phyloP scores from a whole-genome alignment of 2,329 filamentous ascomycete genomes.

The Hymenoscyphus fructigenus region DNA sequence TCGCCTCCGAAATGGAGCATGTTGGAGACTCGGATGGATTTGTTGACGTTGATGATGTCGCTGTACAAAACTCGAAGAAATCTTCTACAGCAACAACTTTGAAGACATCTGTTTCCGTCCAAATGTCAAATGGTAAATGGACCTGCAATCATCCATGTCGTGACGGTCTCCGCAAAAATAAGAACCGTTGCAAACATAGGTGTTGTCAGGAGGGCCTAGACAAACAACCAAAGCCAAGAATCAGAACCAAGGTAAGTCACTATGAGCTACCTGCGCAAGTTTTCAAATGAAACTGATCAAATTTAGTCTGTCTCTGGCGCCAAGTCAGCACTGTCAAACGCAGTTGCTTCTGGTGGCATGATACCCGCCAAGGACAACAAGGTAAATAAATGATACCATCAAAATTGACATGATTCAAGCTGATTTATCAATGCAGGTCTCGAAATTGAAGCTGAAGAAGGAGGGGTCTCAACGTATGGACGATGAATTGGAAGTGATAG shows the following conservation, averaged over 20 bases:
- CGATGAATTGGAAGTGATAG: slow-evolving; percentile 31
- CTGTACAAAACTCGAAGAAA: slow-evolving; percentile 29
- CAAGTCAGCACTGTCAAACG: neutral
- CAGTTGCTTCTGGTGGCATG: too few relatives aligned
- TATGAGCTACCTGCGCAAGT: neutral
- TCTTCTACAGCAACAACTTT: neutral
- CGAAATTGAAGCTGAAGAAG: slow-evolving; percentile 19
- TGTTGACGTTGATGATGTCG: slow-evolving; percentile 53
- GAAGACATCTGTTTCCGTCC: slow-evolving; percentile 39
- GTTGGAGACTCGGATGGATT: slow-evolving; percentile 45
- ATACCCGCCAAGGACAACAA: neutral
- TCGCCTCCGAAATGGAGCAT: slow-evolving; percentile 30
- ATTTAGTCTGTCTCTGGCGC: neutral
- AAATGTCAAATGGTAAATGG: slow-evolving; percentile 70
- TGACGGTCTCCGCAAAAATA: slow-evolving; percentile 40
- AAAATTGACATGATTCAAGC: neutral
- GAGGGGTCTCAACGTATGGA: slow-evolving; percentile 5
- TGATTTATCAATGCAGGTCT: neutral
- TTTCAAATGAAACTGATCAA: neutral
- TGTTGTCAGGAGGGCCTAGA: slow-evolving; percentile 73
- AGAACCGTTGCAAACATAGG: slow-evolving; percentile 61
- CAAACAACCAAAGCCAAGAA: slow-evolving; percentile 46
- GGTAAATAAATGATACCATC: neutral
- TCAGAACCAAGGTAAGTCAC: neutral
- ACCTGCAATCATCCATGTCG: slow-evolving; percentile 68